phyloP scores from a whole-genome alignment of 768 basidiomycete genomes.

The Amanita molliuscula region DNA sequence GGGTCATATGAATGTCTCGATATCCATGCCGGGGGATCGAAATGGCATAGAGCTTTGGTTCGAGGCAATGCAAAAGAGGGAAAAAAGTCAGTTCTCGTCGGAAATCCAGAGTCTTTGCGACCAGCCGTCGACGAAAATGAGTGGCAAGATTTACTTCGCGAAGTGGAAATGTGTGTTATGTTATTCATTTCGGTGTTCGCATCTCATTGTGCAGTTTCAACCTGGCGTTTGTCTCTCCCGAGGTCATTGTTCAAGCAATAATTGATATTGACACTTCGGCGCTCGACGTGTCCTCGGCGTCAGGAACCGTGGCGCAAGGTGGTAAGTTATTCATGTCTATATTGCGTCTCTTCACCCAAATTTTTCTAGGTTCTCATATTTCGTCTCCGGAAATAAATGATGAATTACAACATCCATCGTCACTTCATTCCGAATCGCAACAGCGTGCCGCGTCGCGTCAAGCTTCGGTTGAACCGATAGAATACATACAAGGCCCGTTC shows the following conservation, averaged over 20 bases:
- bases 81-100: conserved; percentile 41
- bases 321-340: not conserved
- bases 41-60: conserved; percentile 41
- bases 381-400: conserved; percentile 46
- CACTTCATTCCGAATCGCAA: conserved; percentile 15
- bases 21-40: conserved; percentile 33
- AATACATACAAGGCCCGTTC: conserved; percentile 9
- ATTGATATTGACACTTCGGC: conserved; percentile 22
- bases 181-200: not conserved
- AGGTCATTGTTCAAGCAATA: conserved; percentile 44
- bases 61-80: conserved; percentile 42
- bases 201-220: conserved; percentile 18
- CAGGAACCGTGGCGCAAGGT: conserved; percentile 11
- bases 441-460: conserved; percentile 27
- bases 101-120: conserved; percentile 34
- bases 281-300: conserved; percentile 13
- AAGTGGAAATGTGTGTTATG: conserved; percentile 23
- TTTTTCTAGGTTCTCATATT: conserved; percentile 21
- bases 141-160: conserved; percentile 43
- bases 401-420: conserved; percentile 32
- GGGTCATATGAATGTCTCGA: conserved; percentile 58
- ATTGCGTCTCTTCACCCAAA: not conserved
- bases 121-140: conserved; percentile 40
- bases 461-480: conserved; percentile 26
- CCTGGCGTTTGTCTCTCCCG: conserved; percentile 32